phyloP scores from a whole-genome alignment of 345 rosid species.

The Linum tenue region DNA sequence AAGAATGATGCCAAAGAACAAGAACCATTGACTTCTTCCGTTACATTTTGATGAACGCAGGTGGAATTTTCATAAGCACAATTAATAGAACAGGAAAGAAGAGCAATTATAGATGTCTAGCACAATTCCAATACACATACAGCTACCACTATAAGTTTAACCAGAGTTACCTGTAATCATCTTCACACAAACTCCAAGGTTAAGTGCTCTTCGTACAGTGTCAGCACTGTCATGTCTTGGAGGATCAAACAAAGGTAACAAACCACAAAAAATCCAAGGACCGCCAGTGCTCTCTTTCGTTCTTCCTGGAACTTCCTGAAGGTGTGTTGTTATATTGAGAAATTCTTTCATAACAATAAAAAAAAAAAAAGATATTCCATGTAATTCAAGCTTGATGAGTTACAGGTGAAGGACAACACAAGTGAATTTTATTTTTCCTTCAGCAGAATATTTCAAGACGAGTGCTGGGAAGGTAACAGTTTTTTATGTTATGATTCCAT shows the following conservation, averaged over 20 bases:
- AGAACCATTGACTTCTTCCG: too few relatives aligned
- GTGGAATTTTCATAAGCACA: too few relatives aligned
- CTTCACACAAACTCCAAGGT: constrained; percentile 88
- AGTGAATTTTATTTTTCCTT: too few relatives aligned
- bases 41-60: too few relatives aligned
- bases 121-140: not conserved
- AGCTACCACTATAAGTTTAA: not conserved
- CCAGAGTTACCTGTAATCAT: constrained; percentile 73
- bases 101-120: not conserved
- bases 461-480: too few relatives aligned
- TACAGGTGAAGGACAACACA: too few relatives aligned
- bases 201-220: constrained; percentile 85
- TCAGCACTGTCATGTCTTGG: constrained; percentile 98
- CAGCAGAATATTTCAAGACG: too few relatives aligned
- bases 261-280: constrained; percentile 87
- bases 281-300: constrained; percentile 66
- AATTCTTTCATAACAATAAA: too few relatives aligned
- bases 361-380: too few relatives aligned
- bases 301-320: constrained; percentile 78
- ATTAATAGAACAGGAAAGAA: too few relatives aligned
- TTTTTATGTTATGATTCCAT: not conserved
- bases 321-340: constrained; percentile 4
- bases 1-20: too few relatives aligned
- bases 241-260: constrained; percentile 93
- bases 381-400: too few relatives aligned